A percentile compares a stretch with the other conserved stretches of the same genome.
These are phyloP conservation scores for Cyberlindnera veronae DNA, from an alignment of 805 yeast genomes.

Conservation along the genomic window DNA sequence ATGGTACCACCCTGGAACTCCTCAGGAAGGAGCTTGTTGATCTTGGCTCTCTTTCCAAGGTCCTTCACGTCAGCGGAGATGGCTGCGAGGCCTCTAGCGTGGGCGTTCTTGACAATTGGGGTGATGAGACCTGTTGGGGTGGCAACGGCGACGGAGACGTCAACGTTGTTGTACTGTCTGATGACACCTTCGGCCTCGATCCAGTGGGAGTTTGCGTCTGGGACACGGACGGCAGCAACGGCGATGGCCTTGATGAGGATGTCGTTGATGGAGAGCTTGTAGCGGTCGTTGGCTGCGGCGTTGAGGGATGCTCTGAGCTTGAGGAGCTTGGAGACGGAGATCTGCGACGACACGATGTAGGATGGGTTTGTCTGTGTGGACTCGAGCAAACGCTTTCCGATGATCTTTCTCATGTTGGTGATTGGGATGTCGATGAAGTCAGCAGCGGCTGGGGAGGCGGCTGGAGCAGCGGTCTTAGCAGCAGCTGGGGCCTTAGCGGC, in stretches of 20 bases:
- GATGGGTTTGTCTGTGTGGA: slow-evolving; percentile 88
- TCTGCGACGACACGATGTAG: slow-evolving; percentile 83
- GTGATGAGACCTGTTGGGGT: slow-evolving; percentile 97
- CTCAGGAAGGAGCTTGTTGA: slow-evolving; percentile 87
- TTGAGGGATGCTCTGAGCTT: slow-evolving; percentile 90
- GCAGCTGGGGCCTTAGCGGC: slow-evolving; percentile 39
- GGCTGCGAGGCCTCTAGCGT: slow-evolving; percentile 76
- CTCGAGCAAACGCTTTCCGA: slow-evolving; percentile 81
- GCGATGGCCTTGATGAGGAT: slow-evolving; percentile 92
- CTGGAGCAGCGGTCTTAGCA: slow-evolving; percentile 35
- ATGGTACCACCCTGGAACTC: slow-evolving; percentile 99
- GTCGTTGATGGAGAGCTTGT: slow-evolving; percentile 91
- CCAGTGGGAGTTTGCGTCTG: slow-evolving; percentile 94
- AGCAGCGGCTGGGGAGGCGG: slow-evolving; percentile 47
- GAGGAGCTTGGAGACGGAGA: slow-evolving; percentile 84
- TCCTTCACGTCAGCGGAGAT: slow-evolving; percentile 87
- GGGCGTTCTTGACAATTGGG: slow-evolving; percentile 89
- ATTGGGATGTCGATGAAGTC: slow-evolving; percentile 80
- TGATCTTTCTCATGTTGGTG: slow-evolving; percentile 89
- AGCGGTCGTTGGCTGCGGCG: slow-evolving; percentile 78
- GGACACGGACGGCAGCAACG: slow-evolving; percentile 83
- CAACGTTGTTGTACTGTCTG: slow-evolving; percentile 88
- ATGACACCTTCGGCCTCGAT: slow-evolving; percentile 83
- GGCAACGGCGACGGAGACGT: slow-evolving; percentile 97
- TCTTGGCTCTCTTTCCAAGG: slow-evolving; percentile 94